Conservation (phyloP, 2,329 filamentous ascomycete genomes). For the Curvularia sp. region DNA sequence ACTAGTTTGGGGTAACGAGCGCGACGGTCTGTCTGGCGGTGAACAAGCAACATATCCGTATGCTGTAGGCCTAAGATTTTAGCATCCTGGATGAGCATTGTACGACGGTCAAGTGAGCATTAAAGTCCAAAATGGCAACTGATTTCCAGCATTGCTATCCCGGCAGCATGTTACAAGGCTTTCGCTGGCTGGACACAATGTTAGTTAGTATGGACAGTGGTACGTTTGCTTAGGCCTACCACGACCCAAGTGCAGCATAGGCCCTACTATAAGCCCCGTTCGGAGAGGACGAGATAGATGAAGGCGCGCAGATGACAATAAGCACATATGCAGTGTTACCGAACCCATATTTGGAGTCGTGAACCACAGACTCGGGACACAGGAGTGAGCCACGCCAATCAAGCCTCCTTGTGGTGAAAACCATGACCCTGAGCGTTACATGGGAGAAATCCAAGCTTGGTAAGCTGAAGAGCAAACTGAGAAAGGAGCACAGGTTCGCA, state of each 20-base stretch:
- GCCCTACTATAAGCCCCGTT: conserved; percentile 22
- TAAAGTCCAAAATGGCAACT: conserved; percentile 16
- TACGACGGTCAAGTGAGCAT: conserved; percentile 18
- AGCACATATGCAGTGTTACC: conserved; percentile 39
- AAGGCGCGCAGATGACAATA: conserved; percentile 39
- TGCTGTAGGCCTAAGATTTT: neutral
- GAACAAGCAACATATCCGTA: conserved; percentile 4
- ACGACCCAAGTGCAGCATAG: conserved; percentile 21
- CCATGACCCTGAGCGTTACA: conserved; percentile 2
- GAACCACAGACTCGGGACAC: conserved; percentile 18
- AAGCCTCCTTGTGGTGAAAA: neutral
- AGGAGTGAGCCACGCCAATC: conserved; percentile 12
- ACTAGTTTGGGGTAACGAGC: conserved; percentile 4
- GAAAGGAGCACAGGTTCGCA: neutral
- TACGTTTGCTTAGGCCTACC: conserved; percentile 35
- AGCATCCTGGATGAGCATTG: conserved; percentile 11
- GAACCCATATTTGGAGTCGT: conserved; percentile 25
- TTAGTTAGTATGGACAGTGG: conserved; percentile 24
- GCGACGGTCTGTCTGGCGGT: conserved; percentile 16
- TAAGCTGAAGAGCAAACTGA: conserved; percentile 12
- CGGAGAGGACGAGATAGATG: conserved; percentile 25
- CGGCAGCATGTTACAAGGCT: conserved; percentile 17
- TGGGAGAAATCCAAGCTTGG: conserved; percentile 12
- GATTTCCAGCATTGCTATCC: conserved; percentile 20
- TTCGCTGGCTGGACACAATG: conserved; percentile 4